phyloP scores from a whole-genome alignment of 306 rosid species.

The Prunus fruticosa region DNA sequence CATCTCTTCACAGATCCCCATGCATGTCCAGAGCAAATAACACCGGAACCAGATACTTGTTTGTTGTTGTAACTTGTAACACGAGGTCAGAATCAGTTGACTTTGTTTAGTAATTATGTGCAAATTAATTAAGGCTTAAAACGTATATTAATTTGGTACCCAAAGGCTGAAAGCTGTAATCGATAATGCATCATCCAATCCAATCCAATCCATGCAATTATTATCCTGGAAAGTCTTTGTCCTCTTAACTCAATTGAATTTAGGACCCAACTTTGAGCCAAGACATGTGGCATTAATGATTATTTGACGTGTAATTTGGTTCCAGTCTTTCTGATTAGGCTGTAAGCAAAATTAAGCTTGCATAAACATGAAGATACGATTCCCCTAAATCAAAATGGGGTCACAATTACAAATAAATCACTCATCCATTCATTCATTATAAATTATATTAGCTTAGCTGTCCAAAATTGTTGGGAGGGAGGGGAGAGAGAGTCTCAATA shows the following conservation, averaged over 20 bases:
- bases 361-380: not conserved
- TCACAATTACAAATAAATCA: too few relatives aligned
- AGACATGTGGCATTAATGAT: slow-evolving; percentile 7
- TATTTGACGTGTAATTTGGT: not conserved
- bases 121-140: not conserved
- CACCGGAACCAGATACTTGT: not conserved
- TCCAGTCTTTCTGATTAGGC: not conserved
- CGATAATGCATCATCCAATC: not conserved
- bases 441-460: too few relatives aligned
- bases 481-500: too few relatives aligned
- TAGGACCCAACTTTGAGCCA: not conserved
- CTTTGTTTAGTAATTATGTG: not conserved
- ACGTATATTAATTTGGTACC: not conserved
- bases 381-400: too few relatives aligned
- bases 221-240: not conserved
- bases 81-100: not conserved
- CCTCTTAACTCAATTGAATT: too few relatives aligned
- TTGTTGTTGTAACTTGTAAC: too few relatives aligned
- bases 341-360: not conserved
- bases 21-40: not conserved
- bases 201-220: not conserved
- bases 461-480: too few relatives aligned
- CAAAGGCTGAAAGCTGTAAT: not conserved
- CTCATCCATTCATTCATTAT: too few relatives aligned
- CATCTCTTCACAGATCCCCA: not conserved